Evolutionary conservation across 2,329 filamentous ascomycete genomes (phyloP).

Genomic region (Hypocrella siamensis): DNA sequence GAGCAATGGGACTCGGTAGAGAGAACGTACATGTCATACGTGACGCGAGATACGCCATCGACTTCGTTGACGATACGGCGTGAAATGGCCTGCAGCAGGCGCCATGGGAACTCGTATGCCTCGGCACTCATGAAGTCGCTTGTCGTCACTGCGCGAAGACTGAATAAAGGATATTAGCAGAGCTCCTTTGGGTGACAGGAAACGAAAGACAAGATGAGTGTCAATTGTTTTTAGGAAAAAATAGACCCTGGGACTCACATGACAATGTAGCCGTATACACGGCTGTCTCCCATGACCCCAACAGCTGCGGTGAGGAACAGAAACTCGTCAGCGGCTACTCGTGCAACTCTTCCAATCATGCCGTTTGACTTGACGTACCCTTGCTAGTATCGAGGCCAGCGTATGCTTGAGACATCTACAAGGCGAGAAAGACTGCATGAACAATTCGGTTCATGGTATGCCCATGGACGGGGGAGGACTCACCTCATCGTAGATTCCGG

Average conservation of each 20-base stretch:
- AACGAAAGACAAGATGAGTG: no score
- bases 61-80: slow-evolving; percentile 54
- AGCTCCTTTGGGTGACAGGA: no score
- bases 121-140: slow-evolving; percentile 44
- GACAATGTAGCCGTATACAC: slow-evolving; percentile 17
- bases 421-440: not conserved
- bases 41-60: slow-evolving; percentile 54
- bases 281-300: slow-evolving; percentile 10
- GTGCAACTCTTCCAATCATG: not conserved
- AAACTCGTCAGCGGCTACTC: not conserved
- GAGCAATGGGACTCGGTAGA: not conserved
- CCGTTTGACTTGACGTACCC: slow-evolving; percentile 1
- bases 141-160: slow-evolving; percentile 5
- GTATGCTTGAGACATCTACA: slow-evolving; percentile 13
- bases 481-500: slow-evolving; percentile 53
- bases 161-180: not conserved
- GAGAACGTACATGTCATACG: slow-evolving; percentile 29
- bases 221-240: not conserved
- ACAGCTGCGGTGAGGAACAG: slow-evolving; percentile 3
- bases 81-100: slow-evolving; percentile 44
- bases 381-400: slow-evolving; percentile 11
- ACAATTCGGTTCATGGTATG: slow-evolving; percentile 5
- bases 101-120: slow-evolving; percentile 47
- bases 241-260: slow-evolving; percentile 4
- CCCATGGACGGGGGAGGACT: no score